These are phyloP conservation scores for Aspergillus haitiensis DNA, from an alignment of 495 filamentous ascomycete species.

Conservation along the genomic window DNA sequence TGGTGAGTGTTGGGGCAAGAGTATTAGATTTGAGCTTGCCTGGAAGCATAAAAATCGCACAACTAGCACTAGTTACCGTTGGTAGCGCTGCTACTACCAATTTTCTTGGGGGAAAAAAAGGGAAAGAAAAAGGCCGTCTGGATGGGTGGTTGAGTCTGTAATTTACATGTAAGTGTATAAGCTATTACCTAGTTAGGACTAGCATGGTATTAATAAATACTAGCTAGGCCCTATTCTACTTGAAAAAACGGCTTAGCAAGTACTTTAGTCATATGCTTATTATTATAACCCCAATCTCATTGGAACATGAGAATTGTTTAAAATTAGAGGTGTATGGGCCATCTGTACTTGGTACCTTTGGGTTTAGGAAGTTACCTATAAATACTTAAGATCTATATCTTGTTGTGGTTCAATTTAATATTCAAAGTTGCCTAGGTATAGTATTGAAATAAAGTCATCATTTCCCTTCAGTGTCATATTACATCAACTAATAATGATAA, in stretches of 20 bases:
- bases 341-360: neutral
- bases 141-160: constrained; percentile 20
- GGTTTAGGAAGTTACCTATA: too few relatives aligned
- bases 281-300: neutral
- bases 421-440: too few relatives aligned
- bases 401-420: too few relatives aligned
- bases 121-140: constrained; percentile 8
- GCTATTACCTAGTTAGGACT: neutral
- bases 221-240: neutral
- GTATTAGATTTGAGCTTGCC: constrained; percentile 6
- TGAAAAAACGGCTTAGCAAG: neutral
- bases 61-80: constrained; percentile 6
- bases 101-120: neutral
- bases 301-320: neutral
- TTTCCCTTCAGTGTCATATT: too few relatives aligned
- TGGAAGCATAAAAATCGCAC: neutral
- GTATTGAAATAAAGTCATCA: too few relatives aligned
- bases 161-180: constrained; percentile 1
- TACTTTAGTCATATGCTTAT: constrained; percentile 3
- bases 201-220: neutral
- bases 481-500: too few relatives aligned
- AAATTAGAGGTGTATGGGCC: neutral
- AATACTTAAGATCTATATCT: too few relatives aligned
- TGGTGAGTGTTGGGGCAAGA: constrained; percentile 27
- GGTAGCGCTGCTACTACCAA: constrained; percentile 6